Base-by-base conservation (phyloP, 345 rosid genomes). In the Salix koriyanagi region DNA sequence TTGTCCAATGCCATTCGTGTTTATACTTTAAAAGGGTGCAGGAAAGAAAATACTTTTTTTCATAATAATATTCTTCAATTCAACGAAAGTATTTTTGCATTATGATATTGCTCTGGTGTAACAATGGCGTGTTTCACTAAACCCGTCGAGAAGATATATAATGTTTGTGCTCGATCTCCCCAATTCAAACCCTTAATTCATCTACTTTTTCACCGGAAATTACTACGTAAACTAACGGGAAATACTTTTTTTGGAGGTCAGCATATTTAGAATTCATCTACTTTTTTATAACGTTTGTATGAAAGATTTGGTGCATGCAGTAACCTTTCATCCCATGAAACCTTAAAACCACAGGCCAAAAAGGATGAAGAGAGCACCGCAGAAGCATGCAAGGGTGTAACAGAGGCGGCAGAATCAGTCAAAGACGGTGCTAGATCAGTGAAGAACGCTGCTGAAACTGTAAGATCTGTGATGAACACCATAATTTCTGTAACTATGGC, bases 351-450 rank as follows among this genome's bases (percentile, higher is more conserved):
- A 13, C 76, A 87, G 90, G 77, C 77, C 2, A 81, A 80, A 71
- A 84, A 83, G 81, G 84, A 84, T 52, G 56, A 69, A 34, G 74
- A 62, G 54, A 66, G 37, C 37, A 34, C 76, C 3, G 86, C 72
- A 74, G 92, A 89, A 25, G 77, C 82, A 66, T 79, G 89, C 41
- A 70, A 86, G 62, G 84, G 84, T 3, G 89, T 87, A 80, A 87
- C 87, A 80, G 90, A 90, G 79, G 92, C 94, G 25, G 94, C 92
- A 14, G 88, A 81, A 1, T 89, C 92, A 26, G 89, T 90, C 58
- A 90, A 90, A 60, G 90, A 86, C 65, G 88, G 91, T 37, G 88
- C 91, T 0, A 84, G 76, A 25, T 86, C 73, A 73, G 91, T 89
- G 26, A 87, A 83, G 68, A 81, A 83, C 54, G 88, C 92, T 6